phyloP scores from a whole-genome alignment of 2,329 filamentous ascomycete genomes.

The Pseudopithomyces maydicus region DNA sequence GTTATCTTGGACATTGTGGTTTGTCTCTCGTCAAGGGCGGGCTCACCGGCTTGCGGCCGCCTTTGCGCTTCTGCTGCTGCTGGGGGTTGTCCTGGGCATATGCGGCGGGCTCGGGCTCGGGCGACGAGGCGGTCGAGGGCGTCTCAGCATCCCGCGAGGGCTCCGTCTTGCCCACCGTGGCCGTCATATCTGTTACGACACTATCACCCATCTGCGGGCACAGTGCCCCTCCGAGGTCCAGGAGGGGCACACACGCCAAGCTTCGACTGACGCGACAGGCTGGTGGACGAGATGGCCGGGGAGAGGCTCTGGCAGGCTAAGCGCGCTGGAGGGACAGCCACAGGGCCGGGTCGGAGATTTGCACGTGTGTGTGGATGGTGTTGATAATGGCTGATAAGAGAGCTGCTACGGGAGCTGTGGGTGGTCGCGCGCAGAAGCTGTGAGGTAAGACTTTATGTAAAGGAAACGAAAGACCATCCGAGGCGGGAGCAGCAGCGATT shows the following conservation, averaged over 20 bases:
- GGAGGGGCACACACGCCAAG: conserved; percentile 46
- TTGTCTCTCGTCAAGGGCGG: conserved; percentile 24
- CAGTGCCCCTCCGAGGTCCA: conserved; percentile 48
- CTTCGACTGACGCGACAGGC: conserved; percentile 38
- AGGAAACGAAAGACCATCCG: conserved; percentile 48
- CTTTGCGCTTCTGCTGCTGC: conserved; percentile 84
- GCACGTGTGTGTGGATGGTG: conserved; percentile 42
- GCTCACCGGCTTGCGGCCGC: conserved; percentile 93
- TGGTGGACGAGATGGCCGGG: conserved; percentile 16
- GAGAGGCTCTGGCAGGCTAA: conserved; percentile 42
- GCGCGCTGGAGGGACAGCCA: conserved; percentile 40
- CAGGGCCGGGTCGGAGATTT: conserved; percentile 37
- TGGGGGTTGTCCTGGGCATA: conserved; percentile 52
- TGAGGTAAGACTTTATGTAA: conserved; percentile 57
- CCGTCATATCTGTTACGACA: conserved; percentile 51
- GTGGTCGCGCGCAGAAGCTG: conserved; percentile 47
- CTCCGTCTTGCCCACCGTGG: conserved; percentile 53
- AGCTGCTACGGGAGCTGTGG: conserved; percentile 31
- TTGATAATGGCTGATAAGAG: conserved; percentile 54
- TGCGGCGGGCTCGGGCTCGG: conserved; percentile 50
- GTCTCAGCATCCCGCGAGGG: conserved; percentile 51
- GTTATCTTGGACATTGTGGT: conserved; percentile 41
- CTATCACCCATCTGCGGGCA: conserved; percentile 57
- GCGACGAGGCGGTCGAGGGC: conserved; percentile 55
- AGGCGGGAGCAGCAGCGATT: conserved; percentile 30